Base-by-base conservation (phyloP, 139 green algal species). In the Edaphochlamys debaryana region DNA sequence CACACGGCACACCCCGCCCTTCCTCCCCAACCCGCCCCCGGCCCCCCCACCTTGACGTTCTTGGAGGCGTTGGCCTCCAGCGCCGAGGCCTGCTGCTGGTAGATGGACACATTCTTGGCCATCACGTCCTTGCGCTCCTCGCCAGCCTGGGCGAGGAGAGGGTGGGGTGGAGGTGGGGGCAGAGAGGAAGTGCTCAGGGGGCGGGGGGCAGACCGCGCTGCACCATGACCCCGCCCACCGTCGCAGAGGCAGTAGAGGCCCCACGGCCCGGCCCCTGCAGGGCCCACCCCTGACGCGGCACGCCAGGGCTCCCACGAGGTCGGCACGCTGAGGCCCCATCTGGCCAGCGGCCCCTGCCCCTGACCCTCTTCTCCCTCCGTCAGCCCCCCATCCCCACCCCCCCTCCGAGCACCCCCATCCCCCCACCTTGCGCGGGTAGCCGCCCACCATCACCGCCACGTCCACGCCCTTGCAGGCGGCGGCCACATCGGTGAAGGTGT, bases 341-440 rank as follows among this genome's bases (percentile, higher is more conserved):
- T n/a, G n/a, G n/a, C n/a, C n/a, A n/a, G n/a, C n/a, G n/a, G n/a
- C n/a, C n/a, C n/a, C n/a, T n/a, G n/a, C n/a, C n/a, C n/a, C 50
- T 93, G 42, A 69, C n/a, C n/a, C n/a, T n/a, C n/a, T n/a, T n/a
- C n/a, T n/a, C n/a, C 63, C 63, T 19, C 63, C 63, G 13, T 15
- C 30, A 23, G 20, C 32, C 13, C n/a, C 91, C 96, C 98, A 69
- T 68, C 74, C 95, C 98, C 15, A 98, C 92, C 32, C 98, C 95
- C 84, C 98, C 99, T 74, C 96, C 91, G 91, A n/a, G n/a, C n/a
- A n/a, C n/a, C n/a, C n/a, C n/a, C 99, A 96, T 96, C 98, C 98
- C 78, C 96, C 96, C 17, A 89, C 92, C 88, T 96, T 95, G 67
- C 88, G 87, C 17, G 90, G 90, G 73, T 89, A 93, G 60, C 90